Evolutionary conservation across 1,284 basidiomycete genomes (phyloP).

Genomic region (Leccinum pachyderme): DNA sequence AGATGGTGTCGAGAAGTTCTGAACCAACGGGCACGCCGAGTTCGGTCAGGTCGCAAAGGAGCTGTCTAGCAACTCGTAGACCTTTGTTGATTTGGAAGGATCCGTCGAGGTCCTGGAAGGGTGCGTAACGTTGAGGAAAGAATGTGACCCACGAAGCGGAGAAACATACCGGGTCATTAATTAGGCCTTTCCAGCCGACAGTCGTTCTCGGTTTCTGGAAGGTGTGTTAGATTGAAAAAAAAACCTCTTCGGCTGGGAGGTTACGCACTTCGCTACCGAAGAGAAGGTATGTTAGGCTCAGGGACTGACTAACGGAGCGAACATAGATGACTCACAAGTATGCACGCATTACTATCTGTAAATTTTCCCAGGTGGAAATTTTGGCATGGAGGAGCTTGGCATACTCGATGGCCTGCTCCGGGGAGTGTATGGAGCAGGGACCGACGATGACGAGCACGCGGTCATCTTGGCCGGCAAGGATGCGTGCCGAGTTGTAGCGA

Average conservation of each 20-base stretch:
- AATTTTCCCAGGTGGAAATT: constrained; percentile 68
- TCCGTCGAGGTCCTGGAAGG: constrained; percentile 72
- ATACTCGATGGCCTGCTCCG: constrained; percentile 89
- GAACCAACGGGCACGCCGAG: constrained; percentile 91
- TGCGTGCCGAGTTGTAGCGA: constrained; percentile 74
- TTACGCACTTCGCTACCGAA: constrained; percentile 47
- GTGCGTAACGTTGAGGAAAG: neutral
- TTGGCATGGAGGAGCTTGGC: constrained; percentile 74
- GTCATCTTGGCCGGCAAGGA: constrained; percentile 82
- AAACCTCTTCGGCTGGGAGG: neutral
- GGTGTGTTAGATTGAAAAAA: constrained; percentile 3
- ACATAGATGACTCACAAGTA: constrained; percentile 76
- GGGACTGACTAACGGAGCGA: neutral
- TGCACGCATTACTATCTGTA: constrained; percentile 93
- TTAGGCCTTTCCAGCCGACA: constrained; percentile 86
- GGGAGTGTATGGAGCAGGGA: constrained; percentile 94
- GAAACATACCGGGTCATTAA: constrained; percentile 68
- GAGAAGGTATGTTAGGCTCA: neutral
- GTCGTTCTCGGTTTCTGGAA: constrained; percentile 82
- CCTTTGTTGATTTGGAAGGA: constrained; percentile 98
- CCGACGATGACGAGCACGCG: constrained; percentile 89
- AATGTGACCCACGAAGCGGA: fast-evolving
- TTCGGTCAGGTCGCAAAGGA: constrained; percentile 88
- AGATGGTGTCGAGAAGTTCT: constrained; percentile 94
- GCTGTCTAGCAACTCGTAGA: constrained; percentile 80